Evolutionary conservation across 495 filamentous ascomycete species (phyloP).

Genomic region (Acidomyces sp.): DNA sequence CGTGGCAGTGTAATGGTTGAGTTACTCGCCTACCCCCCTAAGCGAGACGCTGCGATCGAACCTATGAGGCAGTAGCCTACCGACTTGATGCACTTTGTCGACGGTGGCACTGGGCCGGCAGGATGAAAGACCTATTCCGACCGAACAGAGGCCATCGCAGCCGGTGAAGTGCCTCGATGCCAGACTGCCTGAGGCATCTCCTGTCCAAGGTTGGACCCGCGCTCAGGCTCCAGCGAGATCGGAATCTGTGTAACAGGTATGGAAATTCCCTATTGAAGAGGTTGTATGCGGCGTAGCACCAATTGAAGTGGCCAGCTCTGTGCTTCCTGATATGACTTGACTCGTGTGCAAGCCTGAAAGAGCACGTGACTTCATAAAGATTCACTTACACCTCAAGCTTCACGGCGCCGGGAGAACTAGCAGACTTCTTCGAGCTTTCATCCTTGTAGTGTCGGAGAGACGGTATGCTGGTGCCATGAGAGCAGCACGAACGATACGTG

Average conservation of each 20-base stretch:
- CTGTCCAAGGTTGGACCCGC: background rate
- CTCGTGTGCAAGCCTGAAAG: background rate
- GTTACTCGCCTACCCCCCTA: too few relatives aligned
- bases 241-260: slow-evolving; percentile 7
- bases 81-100: slow-evolving; percentile 1
- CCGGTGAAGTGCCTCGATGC: background rate
- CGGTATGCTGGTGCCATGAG: slow-evolving; percentile 8
- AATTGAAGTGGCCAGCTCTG: background rate
- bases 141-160: background rate
- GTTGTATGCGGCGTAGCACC: background rate
- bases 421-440: slow-evolving; percentile 6
- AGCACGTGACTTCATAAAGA: slow-evolving; percentile 16
- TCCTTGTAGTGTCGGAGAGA: slow-evolving; percentile 10
- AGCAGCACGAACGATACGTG: background rate
- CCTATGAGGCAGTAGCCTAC: background rate
- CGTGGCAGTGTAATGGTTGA: too few relatives aligned
- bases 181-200: slow-evolving; percentile 5
- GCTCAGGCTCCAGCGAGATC: too few relatives aligned
- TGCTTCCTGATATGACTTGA: slow-evolving; percentile 5
- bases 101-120: background rate
- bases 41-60: slow-evolving; percentile 1
- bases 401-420: slow-evolving; percentile 1
- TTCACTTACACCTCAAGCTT: slow-evolving; percentile 4
- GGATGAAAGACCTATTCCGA: background rate
- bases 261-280: too few relatives aligned